These are phyloP conservation scores for Apiospora malaysiana DNA, from an alignment of 2,329 filamentous ascomycete species.

Conservation along the genomic window DNA sequence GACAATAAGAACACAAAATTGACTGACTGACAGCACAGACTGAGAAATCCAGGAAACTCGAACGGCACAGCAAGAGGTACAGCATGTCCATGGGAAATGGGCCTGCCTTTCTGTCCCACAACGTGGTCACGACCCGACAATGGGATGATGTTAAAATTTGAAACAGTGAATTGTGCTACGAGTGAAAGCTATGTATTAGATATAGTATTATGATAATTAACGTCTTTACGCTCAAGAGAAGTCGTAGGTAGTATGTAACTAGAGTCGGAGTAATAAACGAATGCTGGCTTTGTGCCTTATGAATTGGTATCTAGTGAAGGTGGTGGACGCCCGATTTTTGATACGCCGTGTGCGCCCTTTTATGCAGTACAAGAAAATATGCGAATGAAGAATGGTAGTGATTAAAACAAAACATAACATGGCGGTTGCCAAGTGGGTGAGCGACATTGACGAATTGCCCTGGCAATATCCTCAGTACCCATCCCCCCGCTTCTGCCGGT, in stretches of 20 bases:
- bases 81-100: background rate
- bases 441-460: background rate
- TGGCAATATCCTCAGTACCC: background rate
- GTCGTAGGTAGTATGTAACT: too few relatives aligned
- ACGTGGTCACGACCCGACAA: background rate
- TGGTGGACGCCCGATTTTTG: background rate
- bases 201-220: background rate
- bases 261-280: background rate
- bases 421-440: too few relatives aligned
- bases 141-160: too few relatives aligned
- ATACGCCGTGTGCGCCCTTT: too few relatives aligned
- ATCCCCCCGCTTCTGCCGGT: background rate
- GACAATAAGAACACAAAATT: background rate
- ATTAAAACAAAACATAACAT: too few relatives aligned
- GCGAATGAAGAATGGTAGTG: too few relatives aligned
- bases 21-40: background rate
- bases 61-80: background rate
- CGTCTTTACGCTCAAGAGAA: background rate
- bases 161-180: too few relatives aligned
- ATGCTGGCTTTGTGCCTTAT: background rate
- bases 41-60: background rate
- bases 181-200: too few relatives aligned
- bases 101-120: background rate
- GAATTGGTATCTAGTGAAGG: background rate
- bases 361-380: background rate